A percentile compares a stretch with the other conserved stretches of the same genome.
Conservation (phyloP, 805 yeast species). For the Cyberlindnera bimundalis region DNA sequence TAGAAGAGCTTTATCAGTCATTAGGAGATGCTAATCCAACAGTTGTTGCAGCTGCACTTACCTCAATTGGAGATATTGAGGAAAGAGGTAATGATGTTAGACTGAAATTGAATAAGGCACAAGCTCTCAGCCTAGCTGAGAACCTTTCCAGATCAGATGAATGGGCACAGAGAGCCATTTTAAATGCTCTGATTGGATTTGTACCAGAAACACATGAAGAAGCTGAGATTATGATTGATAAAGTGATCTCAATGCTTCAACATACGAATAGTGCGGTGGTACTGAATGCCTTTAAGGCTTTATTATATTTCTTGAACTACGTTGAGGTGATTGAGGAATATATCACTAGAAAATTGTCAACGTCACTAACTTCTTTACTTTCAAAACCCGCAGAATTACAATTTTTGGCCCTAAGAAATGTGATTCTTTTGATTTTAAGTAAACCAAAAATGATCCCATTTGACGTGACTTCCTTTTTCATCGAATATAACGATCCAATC, state of each 20-base stretch:
- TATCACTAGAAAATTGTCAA: conserved; percentile 62
- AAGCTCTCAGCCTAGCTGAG: conserved; percentile 41
- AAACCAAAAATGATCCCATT: conserved; percentile 55
- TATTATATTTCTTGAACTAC: conserved; percentile 72
- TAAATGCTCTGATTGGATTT: conserved; percentile 62
- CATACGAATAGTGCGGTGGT: conserved; percentile 82
- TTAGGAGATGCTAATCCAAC: conserved; percentile 54
- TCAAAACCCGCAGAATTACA: conserved; percentile 81
- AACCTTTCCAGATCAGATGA: conserved; percentile 31
- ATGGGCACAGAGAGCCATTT: conserved; percentile 71
- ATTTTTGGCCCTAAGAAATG: conserved; percentile 77
- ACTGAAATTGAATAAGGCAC: conserved; percentile 48
- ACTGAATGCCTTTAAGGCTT: conserved; percentile 67
- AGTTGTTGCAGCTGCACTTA: conserved; percentile 70
- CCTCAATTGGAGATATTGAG: conserved; percentile 61
- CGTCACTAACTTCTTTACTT: conserved; percentile 63
- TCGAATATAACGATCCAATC: conserved; percentile 80
- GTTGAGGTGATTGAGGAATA: conserved; percentile 51
- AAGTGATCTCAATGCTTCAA: conserved; percentile 65
- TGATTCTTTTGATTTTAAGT: conserved; percentile 67
- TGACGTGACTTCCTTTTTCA: conserved; percentile 78
- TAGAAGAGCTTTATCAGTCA: conserved; percentile 47
- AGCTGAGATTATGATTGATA: conserved; percentile 62
- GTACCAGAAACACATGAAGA: conserved; percentile 70
- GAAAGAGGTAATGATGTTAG: conserved; percentile 49